Evolutionary conservation across 176 grass and related monocot species (phyloP), one percentile per base, ranked within the genome.

Genomic region (Eleusine indica): DNA sequence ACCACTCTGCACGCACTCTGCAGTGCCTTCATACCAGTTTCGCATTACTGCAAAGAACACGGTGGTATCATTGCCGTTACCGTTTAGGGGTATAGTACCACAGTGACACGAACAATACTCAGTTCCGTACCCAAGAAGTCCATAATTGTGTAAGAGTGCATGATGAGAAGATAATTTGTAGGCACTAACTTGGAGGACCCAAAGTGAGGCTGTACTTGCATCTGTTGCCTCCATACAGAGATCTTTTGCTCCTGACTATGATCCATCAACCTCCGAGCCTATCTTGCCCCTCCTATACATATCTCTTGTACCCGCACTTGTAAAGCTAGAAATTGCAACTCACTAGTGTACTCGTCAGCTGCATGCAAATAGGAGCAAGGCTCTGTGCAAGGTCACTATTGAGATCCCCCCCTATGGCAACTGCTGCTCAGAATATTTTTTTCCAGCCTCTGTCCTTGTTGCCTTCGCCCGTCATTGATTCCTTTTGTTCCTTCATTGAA

Each of bases 321-420:
- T 82, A 86, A 90, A 82, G 73, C 74, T 44, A 52, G 72, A 47
- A 82, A 69, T 49, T 86, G 80, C 84, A 51, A 42, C 62, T 83
- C 75, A 54, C 84, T 84, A 84, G 80, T 80, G 80, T 84, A 43
- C 84, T 80, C 61, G 61, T 87, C 89, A 80, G 62, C 80, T 46
- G 88, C 75, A 90, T 87, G 80, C 80, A 80, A 80, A 76, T 47
- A 75, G 52, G 63, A 83, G 75, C 75, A 74, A 57, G 69, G 60
- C 35, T 77, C 74, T 86, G 84, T 68, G 79, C 83, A 74, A 74
- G 88, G 74, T 83, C 74, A 68, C 88, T 90, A 90, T 86, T 86
- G 68, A 61, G 84, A 90, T 90, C 49, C 79, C 81, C 81, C 81
- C 82, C 58, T 86, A 68, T 57, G 60, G 74, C 25, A 64, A 78